Conservation (phyloP, 1,284 basidiomycete species). For the Tilletia setariae region DNA sequence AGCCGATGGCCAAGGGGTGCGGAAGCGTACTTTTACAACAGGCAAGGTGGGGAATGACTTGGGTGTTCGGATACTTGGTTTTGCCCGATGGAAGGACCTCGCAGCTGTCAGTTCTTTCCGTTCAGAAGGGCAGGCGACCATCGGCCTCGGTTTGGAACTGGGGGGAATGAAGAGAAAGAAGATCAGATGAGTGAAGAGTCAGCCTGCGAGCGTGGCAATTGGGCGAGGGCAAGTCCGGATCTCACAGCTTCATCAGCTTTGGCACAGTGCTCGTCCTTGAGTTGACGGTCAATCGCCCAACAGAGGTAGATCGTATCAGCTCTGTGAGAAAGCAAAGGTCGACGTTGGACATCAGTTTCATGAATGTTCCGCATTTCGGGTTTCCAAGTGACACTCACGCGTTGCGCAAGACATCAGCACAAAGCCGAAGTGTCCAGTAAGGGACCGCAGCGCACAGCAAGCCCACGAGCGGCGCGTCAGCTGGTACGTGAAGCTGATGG, state of each 20-base stretch:
- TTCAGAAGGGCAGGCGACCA: not conserved
- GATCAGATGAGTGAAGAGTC: not conserved
- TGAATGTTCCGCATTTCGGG: no score
- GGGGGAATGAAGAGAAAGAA: not conserved
- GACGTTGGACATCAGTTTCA: no score
- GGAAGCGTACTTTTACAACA: no score
- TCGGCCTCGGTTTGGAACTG: constrained; percentile 12
- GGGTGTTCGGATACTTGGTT: no score
- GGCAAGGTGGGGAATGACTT: no score
- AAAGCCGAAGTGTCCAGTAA: constrained; percentile 75
- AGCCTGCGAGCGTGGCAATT: not conserved
- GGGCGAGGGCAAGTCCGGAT: not conserved
- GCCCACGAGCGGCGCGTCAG: constrained; percentile 72
- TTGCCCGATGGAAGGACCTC: no score
- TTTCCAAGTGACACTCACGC: constrained; percentile 59
- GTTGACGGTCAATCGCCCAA: constrained; percentile 79
- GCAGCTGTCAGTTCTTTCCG: not conserved
- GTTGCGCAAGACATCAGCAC: constrained; percentile 75
- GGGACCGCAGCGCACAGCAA: constrained; percentile 75
- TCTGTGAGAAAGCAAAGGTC: constrained; percentile 40
- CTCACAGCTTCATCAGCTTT: constrained; percentile 19
- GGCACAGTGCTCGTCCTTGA: constrained; percentile 36
- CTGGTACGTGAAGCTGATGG: constrained; percentile 72
- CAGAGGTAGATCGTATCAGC: constrained; percentile 83
- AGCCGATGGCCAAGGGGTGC: no score